Conservation (phyloP, 2,329 filamentous ascomycete species). For the Sphaerulina musiva region DNA sequence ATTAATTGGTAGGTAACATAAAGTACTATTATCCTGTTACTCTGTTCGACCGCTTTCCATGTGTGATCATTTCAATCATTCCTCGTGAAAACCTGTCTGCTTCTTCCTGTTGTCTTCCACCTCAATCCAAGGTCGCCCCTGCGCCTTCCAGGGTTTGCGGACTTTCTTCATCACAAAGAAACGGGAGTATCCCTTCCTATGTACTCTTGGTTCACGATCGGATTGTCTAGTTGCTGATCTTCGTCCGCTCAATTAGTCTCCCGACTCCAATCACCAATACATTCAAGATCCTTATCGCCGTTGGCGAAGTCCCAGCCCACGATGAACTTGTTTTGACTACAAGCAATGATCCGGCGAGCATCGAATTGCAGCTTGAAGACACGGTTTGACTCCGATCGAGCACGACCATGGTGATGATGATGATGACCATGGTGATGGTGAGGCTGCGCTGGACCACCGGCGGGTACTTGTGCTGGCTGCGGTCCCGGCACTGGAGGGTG, state of each 20-base stretch:
- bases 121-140: too few species aligned
- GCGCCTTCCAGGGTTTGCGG: too few species aligned
- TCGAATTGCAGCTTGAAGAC: constrained; percentile 98
- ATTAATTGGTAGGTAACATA: too few species aligned
- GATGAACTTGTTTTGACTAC: constrained; percentile 83
- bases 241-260: constrained; percentile 25
- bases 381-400: constrained; percentile 45
- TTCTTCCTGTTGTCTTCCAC: too few species aligned
- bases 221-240: too few species aligned
- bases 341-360: constrained; percentile 85
- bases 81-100: too few species aligned
- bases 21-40: too few species aligned
- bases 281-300: constrained; percentile 58
- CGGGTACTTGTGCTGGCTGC: constrained; percentile 18
- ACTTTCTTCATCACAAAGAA: too few species aligned
- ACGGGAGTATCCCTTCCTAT: too few species aligned
- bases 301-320: constrained; percentile 98
- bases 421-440: constrained; percentile 19
- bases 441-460: constrained; percentile 32
- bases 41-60: too few species aligned
- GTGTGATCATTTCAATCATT: too few species aligned
- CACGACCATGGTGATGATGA: constrained; percentile 26
- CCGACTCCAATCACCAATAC: constrained; percentile 31
- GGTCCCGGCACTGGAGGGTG: constrained; percentile 2
- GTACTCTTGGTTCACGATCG: too few species aligned